Conservation (phyloP, 2,329 filamentous ascomycete genomes). For the Penicillium vulpinum region DNA sequence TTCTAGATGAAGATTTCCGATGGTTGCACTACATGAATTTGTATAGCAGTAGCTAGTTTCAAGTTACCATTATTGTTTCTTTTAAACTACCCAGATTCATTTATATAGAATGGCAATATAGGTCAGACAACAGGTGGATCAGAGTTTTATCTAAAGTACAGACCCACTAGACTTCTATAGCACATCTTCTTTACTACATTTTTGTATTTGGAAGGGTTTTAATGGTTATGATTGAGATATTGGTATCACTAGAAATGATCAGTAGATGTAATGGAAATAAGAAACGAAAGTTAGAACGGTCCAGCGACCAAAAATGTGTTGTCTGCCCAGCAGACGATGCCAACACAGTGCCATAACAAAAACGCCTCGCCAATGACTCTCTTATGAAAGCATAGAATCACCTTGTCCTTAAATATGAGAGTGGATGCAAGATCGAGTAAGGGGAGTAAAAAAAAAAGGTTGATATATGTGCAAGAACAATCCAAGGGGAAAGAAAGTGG, state of each 20-base stretch:
- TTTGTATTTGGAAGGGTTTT: background rate
- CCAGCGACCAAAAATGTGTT: background rate
- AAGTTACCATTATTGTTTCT: background rate
- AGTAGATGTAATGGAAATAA: background rate
- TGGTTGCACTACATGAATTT: too few species aligned
- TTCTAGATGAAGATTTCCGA: too few species aligned
- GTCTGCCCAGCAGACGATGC: constrained; percentile 15
- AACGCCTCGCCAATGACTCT: constrained; percentile 23
- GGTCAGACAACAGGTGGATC: too few species aligned
- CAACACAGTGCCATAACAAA: constrained; percentile 5
- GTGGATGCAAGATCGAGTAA: background rate
- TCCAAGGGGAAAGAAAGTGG: background rate
- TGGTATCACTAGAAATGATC: background rate
- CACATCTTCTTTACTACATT: too few species aligned
- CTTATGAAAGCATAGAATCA: background rate
- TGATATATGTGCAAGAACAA: constrained; percentile 16
- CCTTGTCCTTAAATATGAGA: background rate
- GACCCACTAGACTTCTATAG: too few species aligned
- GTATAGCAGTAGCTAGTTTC: too few species aligned
- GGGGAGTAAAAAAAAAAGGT: constrained; percentile 6
- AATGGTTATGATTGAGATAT: background rate
- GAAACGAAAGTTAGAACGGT: background rate
- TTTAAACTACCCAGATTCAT: background rate
- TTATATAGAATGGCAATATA: background rate
- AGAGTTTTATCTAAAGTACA: background rate